Evolutionary conservation across 2,329 filamentous ascomycete genomes (phyloP), one percentile per base, ranked within the genome.

Genomic region (Cladosporium sp.): DNA sequence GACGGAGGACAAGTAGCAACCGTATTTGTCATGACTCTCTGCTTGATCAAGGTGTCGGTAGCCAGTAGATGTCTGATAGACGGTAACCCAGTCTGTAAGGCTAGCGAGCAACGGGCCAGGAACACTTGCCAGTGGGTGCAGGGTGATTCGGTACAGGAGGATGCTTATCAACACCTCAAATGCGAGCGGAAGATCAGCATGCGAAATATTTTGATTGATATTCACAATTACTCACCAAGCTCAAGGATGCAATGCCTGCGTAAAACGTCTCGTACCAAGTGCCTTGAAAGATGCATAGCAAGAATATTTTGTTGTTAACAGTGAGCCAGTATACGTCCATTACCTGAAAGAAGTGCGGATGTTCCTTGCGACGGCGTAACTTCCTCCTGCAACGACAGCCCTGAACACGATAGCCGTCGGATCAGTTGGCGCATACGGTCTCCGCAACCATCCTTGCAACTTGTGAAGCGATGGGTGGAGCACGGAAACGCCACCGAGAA

Each of bases 11-110:
- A 34, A 12, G 32, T 43, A 43, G 20, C 20, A 6, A 43, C 40
- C 80, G 61, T 95, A 90, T 63, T 78, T 77, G 58, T 84, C 72
- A 66, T 95, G 89, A 58, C 85, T 74, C 24, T 78, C 75, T 72
- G 49, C 60, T 51, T 61, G 59, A n/a, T 59, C 51, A 27, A 63
- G 53, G 53, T 64, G 64, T 2, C 56, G 55, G 41, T 63, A 58
- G 38, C 62, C 62, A 17, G 55, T 57, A 34, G 56, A 56, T 1
- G 62, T 59, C 45, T 67, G 60, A 47, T 62, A 66, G 6, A 57
- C 58, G 18, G 52, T 53, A 48, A 61, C 56, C 20, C 61, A 56
- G 34, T 64, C 56, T n/a, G 61, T 65, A 34, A 67, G 32, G 36
- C 59, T 59, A 8, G 58, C 62, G 22, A 64, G 66, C 20, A 67